Base-by-base conservation (phyloP, 2,329 filamentous ascomycete genomes). In the Acarospora socialis region DNA sequence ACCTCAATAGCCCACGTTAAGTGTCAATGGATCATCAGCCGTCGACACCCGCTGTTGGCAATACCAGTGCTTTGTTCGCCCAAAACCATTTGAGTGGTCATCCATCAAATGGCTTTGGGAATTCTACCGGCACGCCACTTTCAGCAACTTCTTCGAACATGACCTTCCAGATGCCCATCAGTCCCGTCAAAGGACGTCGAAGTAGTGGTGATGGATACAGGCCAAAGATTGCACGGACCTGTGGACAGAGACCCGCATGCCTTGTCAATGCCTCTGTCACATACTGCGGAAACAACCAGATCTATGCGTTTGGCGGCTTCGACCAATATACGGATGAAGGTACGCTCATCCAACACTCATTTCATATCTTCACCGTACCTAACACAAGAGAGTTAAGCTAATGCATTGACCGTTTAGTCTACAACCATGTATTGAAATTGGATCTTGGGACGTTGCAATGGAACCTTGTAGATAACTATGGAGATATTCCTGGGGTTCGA, bases 281-380 rank as follows among this genome's bases (percentile, higher is more conserved):
- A n/a, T 94, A 93, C 55, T 93, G 90, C 49, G 86, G 86, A 37
- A 90, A 93, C 59, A 90, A 95, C 53, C 77, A 90, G 56, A 95
- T 98, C 46, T 95, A 92, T 57, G 90, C 87, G 7, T 98, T 98
- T 63, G 90, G 90, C 25, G 90, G 90, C 12, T 98, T 98, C 50
- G 90, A 98, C 52, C 87, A 95, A 56, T 95, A 93, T 52, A 98
- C 90, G 1, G 90, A 98, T 54, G 90, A 98, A 62, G 81, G 68
- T 69, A 41, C 15, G 46, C 45, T 18, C 16, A 20, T 15, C 37
- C 41, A 34, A 40, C 27, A 13, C 4, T 34, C 20, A 27, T 14
- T 19, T 14, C 22, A 20, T 30, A n/a, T n/a, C 10, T 14, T 15
- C 30, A 26, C 13, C 32, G 7, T 20, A 33, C 23, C 23, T 37